Percentiles rank a stretch among this genome's conserved stretches.
These are phyloP conservation scores for Bruguiera hainesii DNA, from an alignment of 441 rosid species.

Conservation along the genomic window DNA sequence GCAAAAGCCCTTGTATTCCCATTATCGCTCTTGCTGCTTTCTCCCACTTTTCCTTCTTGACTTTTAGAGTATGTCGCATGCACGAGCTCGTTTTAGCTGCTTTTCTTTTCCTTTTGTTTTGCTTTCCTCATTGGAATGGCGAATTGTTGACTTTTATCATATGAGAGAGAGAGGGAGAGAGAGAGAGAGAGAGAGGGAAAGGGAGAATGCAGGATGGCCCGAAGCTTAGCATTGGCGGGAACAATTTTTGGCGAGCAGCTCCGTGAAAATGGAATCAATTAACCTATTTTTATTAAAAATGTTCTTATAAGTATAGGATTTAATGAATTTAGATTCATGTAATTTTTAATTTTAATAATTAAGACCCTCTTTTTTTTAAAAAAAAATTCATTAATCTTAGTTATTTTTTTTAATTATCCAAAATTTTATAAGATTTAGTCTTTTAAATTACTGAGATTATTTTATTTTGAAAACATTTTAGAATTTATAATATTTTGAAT, in stretches of 20 bases:
- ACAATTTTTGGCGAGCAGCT: not conserved
- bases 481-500: too few species aligned
- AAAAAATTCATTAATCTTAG: too few species aligned
- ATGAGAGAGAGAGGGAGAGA: not conserved
- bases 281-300: too few species aligned
- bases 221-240: not conserved
- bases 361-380: too few species aligned
- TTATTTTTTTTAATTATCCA: too few species aligned
- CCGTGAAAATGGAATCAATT: too few species aligned
- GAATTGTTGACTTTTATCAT: not conserved
- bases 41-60: not conserved
- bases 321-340: too few species aligned
- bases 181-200: not conserved
- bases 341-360: too few species aligned
- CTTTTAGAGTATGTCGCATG: not conserved
- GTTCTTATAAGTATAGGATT: too few species aligned
- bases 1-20: slow-evolving; percentile 95
- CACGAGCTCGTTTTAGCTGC: not conserved
- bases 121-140: not conserved
- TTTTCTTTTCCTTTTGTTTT: not conserved
- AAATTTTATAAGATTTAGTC: too few species aligned
- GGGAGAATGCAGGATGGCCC: not conserved
- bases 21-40: slow-evolving; percentile 21
- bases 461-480: too few species aligned
- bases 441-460: too few species aligned